Evolutionary conservation across 169 alveolate genomes (phyloP).

Genomic region (Plasmodium vinckei): DNA sequence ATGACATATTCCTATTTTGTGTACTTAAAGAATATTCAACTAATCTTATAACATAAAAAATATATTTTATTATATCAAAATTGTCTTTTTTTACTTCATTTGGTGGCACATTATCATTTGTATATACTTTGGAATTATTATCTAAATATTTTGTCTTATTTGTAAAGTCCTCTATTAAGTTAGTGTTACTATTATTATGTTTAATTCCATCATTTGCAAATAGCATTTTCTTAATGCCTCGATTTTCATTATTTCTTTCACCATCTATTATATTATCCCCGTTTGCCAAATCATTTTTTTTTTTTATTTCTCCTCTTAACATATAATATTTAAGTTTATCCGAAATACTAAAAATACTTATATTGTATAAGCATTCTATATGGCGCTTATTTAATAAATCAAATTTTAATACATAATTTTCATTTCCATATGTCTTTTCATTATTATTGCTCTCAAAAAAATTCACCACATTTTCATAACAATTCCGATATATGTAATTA

Average conservation of each 20-base stretch:
- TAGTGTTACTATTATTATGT: slow-evolving; percentile 9
- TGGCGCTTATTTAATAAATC: slow-evolving; percentile 71
- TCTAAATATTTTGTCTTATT: slow-evolving; percentile 57
- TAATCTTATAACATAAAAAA: slow-evolving; percentile 71
- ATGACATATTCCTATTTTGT: slow-evolving; percentile 69
- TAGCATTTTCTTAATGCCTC: slow-evolving; percentile 53
- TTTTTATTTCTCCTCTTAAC: slow-evolving; percentile 74
- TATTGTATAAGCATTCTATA: slow-evolving; percentile 66
- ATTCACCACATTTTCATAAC: slow-evolving; percentile 73
- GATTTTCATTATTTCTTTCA: slow-evolving; percentile 66
- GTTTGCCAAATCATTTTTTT: slow-evolving; percentile 24
- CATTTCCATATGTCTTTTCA: slow-evolving; percentile 66
- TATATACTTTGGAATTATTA: slow-evolving; percentile 40
- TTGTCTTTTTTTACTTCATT: slow-evolving; percentile 61
- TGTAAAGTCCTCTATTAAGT: slow-evolving; percentile 12
- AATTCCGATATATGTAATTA: slow-evolving; percentile 68
- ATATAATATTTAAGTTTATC: slow-evolving; percentile 71
- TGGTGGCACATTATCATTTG: slow-evolving; percentile 63
- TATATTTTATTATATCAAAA: slow-evolving; percentile 70
- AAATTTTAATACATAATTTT: slow-evolving; percentile 61
- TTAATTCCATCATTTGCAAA: slow-evolving; percentile 23
- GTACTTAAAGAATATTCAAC: slow-evolving; percentile 72
- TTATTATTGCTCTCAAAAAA: slow-evolving; percentile 41
- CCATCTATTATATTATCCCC: slow-evolving; percentile 43
- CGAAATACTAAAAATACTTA: slow-evolving; percentile 72